Evolutionary conservation across 208 protist species (phyloP), one percentile per base, ranked within the genome.

Genomic region (Leishmania gerbilli): DNA sequence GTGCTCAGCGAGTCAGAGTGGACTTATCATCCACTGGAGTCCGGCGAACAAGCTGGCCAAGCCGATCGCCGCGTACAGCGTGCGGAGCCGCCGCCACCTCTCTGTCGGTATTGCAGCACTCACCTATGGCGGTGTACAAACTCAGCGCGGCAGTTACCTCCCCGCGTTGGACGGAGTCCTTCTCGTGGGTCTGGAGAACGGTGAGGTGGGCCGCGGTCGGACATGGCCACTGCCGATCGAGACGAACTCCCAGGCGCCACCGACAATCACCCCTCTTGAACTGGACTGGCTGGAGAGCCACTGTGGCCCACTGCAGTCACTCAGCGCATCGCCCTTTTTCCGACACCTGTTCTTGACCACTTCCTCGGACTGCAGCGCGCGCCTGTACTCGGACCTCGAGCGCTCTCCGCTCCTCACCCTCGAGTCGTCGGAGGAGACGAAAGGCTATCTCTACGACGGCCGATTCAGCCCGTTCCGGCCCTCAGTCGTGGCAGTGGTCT

Each of bases 391-490:
- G 68, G 81, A 91, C 76, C 77, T 98, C 68, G 93, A 97, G 89
- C 87, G 91, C 3, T 64, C 87, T 21, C 87, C 93, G 15, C 81
- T 95, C 31, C 84, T 94, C 37, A 93, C 92, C 24, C 78, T 98
- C 40, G 91, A 97, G 85, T 95, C 95, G 1, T 97, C 93, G 1
- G 79, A 86, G 0, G 92, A 96, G 69, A 91, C 91, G 11, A 96
- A 95, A 72, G 88, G 95, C 71, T 98, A 95, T 84, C 81, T 97
- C 2, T 98, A 98, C 90, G 88, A 89, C 24, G 79, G 71, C 17
- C 82, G 92, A 76, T 97, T 97, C 55, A 97, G 93, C 79, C 95
- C 96, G 0, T 96, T 95, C 64, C 87, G 96, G 3, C 95, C 96
- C 7, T 84, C 87, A 71, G 93, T 98, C 3, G 45, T 97, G 15